Evolutionary conservation across 768 basidiomycete species (phyloP).

Genomic region (Gymnopilus dilepis): DNA sequence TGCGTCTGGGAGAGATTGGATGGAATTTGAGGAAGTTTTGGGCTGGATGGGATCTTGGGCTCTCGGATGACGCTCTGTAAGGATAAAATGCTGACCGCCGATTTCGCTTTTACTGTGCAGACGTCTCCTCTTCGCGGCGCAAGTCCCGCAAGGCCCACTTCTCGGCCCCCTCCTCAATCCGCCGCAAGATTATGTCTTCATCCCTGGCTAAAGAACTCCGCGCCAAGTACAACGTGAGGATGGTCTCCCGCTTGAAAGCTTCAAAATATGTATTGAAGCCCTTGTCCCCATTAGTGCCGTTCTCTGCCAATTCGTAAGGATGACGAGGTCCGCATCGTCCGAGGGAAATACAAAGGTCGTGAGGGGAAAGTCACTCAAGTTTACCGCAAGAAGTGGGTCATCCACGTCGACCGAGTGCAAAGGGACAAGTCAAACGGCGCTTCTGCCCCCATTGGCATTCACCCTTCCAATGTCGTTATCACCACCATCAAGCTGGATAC

Average conservation of each 20-base stretch:
- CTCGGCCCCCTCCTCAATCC: slow-evolving; percentile 89
- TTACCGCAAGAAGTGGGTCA: slow-evolving; percentile 99
- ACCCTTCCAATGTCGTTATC: slow-evolving; percentile 97
- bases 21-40: slow-evolving; percentile 35
- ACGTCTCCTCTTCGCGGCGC: slow-evolving; percentile 92
- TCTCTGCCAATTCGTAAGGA: slow-evolving; percentile 97
- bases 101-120: slow-evolving; percentile 43
- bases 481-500: slow-evolving; percentile 92
- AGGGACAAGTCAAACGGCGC: slow-evolving; percentile 98
- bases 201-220: slow-evolving; percentile 95
- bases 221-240: slow-evolving; percentile 83
- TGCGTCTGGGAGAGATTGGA: slow-evolving; percentile 31
- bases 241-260: slow-evolving; percentile 18
- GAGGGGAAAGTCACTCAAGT: slow-evolving; percentile 99
- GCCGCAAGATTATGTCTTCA: slow-evolving; percentile 98
- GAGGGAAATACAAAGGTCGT: slow-evolving; percentile 98
- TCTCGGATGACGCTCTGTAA: slow-evolving; percentile 47
- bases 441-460: slow-evolving; percentile 90
- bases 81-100: slow-evolving; percentile 37
- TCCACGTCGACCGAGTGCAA: slow-evolving; percentile 97
- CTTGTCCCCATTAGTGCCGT: slow-evolving; percentile 60
- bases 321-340: slow-evolving; percentile 95
- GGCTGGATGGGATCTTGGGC: slow-evolving; percentile 58
- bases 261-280: slow-evolving; percentile 3
- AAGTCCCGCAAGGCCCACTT: slow-evolving; percentile 99